Conservation (phyloP, 1,284 basidiomycete genomes). For the Coniferiporia sulphurascens region DNA sequence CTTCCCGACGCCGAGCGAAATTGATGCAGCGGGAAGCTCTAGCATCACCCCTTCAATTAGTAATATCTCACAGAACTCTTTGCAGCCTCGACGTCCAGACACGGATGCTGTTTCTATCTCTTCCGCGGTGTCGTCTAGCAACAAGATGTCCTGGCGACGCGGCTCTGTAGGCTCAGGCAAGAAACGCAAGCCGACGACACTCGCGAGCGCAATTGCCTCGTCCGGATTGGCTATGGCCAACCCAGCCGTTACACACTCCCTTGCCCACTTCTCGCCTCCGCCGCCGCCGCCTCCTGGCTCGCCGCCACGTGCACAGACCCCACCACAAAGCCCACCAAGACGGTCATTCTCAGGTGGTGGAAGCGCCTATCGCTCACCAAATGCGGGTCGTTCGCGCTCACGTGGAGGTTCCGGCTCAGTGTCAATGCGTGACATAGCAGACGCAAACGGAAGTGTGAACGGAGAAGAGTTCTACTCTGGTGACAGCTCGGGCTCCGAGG, state of each 20-base stretch:
- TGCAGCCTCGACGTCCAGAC: conserved; percentile 31
- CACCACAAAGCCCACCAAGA: conserved; percentile 6
- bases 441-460: neutral
- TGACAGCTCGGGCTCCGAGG: conserved; percentile 30
- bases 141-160: conserved; percentile 33
- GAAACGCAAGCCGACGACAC: conserved; percentile 39
- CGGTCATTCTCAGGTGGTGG: conserved; percentile 1
- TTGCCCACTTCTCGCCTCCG: conserved; percentile 31
- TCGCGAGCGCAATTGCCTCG: conserved; percentile 63
- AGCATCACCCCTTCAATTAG: conserved; percentile 16
- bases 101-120: conserved; percentile 37
- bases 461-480: conserved; percentile 20
- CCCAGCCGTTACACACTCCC: conserved; percentile 43
- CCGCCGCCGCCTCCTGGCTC: conserved; percentile 13
- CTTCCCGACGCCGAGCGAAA: conserved; percentile 26
- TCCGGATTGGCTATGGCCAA: conserved; percentile 64
- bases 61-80: conserved; percentile 22
- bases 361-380: conserved; percentile 3
- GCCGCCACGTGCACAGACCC: conserved; percentile 9
- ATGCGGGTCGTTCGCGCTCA: conserved; percentile 22
- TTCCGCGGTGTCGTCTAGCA: conserved; percentile 32
- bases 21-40: conserved; percentile 15
- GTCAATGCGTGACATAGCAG: neutral
- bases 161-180: conserved; percentile 28
- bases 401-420: conserved; percentile 25